A percentile compares a stretch with the other conserved stretches of the same genome.
Conservation (phyloP, 2,329 filamentous ascomycete species). For the Bipolaris oryzae region DNA sequence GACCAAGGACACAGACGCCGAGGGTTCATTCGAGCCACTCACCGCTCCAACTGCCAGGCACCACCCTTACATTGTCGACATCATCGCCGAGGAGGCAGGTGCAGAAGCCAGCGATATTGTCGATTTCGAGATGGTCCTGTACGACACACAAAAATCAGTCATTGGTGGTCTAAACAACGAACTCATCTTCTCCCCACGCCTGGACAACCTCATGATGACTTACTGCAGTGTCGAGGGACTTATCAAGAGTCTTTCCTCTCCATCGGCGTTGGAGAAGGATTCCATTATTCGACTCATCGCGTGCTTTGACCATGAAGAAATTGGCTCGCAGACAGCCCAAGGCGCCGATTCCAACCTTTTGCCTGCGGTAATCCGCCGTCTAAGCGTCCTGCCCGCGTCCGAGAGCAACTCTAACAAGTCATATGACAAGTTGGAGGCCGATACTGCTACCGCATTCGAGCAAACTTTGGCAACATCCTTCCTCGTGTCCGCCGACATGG, state of each 20-base stretch:
- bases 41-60: conserved; percentile 81
- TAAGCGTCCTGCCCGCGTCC: conserved; percentile 76
- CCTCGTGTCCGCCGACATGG: conserved; percentile 96
- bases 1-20: conserved; percentile 45
- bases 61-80: conserved; percentile 82
- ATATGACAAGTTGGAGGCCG: conserved; percentile 66
- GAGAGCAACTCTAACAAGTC: conserved; percentile 65
- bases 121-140: conserved; percentile 96
- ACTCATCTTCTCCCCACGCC: conserved; percentile 91
- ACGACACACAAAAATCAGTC: conserved; percentile 89
- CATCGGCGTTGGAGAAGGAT: conserved; percentile 73
- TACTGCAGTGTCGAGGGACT: conserved; percentile 89
- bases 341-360: conserved; percentile 92
- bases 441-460: conserved; percentile 81
- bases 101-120: conserved; percentile 74
- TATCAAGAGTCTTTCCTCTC: conserved; percentile 73
- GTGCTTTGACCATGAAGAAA: conserved; percentile 97
- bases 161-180: conserved; percentile 91
- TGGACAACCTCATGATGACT: conserved; percentile 96
- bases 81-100: conserved; percentile 80
- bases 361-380: conserved; percentile 81
- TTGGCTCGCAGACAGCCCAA: conserved; percentile 89
- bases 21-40: conserved; percentile 70
- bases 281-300: conserved; percentile 86
- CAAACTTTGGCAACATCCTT: conserved; percentile 91